Base-by-base conservation (phyloP, 192 early-diverging fungal species). In the Backusella sp. region DNA sequence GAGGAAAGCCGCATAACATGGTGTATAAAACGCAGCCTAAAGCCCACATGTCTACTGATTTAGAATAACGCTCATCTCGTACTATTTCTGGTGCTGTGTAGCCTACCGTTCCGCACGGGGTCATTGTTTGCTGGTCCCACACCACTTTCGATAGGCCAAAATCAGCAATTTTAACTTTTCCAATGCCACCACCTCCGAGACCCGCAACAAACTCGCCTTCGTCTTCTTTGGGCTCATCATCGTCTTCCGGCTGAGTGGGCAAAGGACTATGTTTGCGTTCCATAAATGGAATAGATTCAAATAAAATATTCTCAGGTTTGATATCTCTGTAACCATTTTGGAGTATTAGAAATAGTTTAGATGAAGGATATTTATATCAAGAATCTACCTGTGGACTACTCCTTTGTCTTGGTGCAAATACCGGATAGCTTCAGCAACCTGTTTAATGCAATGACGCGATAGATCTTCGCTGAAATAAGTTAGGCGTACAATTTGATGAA, bases 21-120 rank as follows among this genome's bases (percentile, higher is more conserved):
- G 93, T 93, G 73, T 95, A 95, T 17, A 95, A 83, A 65, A 95
- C 92, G 84, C 94, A 95, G 66, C 94, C 94, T 59, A 95, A 79
- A 23, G 93, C 94, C 92, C 92, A 95, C 87, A 94, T 92, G 77
- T 95, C 94, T 9, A 95, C 94, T 17, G 89, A 87, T 80, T 92
- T 93, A 65, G 90, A 92, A 77, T 95, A 95, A 30, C 91, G 82
- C 80, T 94, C 88, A 82, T 92, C 92, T 74, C 86, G 91, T 39
- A 97, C 89, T 73, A 97, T 94, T 81, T 97, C 96, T 26, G 96
- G 96, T 1, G 96, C 96, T 17, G 95, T 94, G 75, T 97, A 97
- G 23, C 95, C 94, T 9, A 96, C 91, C 14, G 96, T 97, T 12
- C 96, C 96, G 75, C 95, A 96, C 5, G 96, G 96, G 42, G 96